Percentiles rank a stretch among this genome's conserved stretches.
phyloP scores from a whole-genome alignment of 2,329 filamentous ascomycete genomes.

The Aquanectria penicillioides region DNA sequence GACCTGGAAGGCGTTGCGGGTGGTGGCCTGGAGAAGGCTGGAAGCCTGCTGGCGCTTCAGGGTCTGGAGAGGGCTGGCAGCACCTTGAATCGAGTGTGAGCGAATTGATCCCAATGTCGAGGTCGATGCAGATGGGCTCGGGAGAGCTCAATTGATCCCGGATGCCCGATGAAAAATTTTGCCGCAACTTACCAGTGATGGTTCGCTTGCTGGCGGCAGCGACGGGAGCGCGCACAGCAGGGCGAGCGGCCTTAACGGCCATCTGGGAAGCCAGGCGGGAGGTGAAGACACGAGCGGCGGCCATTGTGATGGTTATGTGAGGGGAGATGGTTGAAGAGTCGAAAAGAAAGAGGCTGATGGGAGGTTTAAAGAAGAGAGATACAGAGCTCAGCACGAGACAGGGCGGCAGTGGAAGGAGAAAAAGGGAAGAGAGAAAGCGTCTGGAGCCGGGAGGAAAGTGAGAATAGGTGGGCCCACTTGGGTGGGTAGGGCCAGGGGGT shows the following conservation, averaged over 20 bases:
- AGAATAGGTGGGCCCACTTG: conserved; percentile 50
- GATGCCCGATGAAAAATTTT: conserved; percentile 45
- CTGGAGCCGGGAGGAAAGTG: conserved; percentile 49
- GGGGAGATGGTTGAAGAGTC: conserved; percentile 46
- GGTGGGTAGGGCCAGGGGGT: conserved; percentile 44
- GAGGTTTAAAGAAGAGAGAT: conserved; percentile 48
- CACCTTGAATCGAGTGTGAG: conserved; percentile 55
- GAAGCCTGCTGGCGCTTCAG: conserved; percentile 78
- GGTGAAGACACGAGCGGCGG: conserved; percentile 80
- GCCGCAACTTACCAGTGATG: conserved; percentile 72
- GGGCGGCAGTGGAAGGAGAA: conserved; percentile 50
- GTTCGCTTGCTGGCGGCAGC: conserved; percentile 78
- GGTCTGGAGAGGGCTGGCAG: conserved; percentile 74
- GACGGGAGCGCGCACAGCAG: conserved; percentile 73
- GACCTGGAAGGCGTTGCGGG: conserved; percentile 71
- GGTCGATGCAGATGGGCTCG: conserved; percentile 45
- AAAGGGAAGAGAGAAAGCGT: conserved; percentile 53
- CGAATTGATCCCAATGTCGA: conserved; percentile 40
- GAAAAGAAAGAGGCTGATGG: conserved; percentile 43
- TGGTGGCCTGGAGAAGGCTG: conserved; percentile 73
- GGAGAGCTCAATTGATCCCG: conserved; percentile 40
- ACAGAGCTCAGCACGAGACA: conserved; percentile 48
- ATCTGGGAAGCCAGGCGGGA: conserved; percentile 81
- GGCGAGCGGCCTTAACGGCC: conserved; percentile 81
- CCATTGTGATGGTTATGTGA: conserved; percentile 75